Percentiles rank a stretch among this genome's conserved stretches.
Evolutionary conservation across 805 yeast species (phyloP).

Genomic region (Blastobotrys parvus): DNA sequence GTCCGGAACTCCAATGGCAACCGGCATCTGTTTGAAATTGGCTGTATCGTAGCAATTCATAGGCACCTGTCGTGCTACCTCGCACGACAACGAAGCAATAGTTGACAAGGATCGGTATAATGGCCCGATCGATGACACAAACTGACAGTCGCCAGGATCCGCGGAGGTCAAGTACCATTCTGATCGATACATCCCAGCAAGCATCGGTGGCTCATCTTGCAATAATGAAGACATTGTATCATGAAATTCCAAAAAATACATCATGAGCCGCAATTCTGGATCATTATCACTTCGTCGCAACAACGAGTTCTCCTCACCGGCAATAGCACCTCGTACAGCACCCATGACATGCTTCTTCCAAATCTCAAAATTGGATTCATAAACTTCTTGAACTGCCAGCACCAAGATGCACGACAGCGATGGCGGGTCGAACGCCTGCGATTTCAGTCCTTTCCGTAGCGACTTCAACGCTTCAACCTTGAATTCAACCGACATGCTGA

Average conservation of each 20-base stretch:
- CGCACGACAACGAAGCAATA: neutral
- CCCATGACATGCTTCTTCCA: slow-evolving; percentile 15
- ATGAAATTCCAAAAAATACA: slow-evolving; percentile 11
- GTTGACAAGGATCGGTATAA: neutral
- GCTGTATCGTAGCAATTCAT: neutral
- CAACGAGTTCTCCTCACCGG: neutral
- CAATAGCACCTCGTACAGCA: slow-evolving; percentile 8
- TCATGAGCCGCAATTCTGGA: slow-evolving; percentile 3
- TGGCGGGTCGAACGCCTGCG: neutral
- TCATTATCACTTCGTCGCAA: neutral
- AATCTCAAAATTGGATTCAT: slow-evolving; percentile 7
- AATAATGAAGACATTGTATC: slow-evolving; percentile 7
- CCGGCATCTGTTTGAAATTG: neutral
- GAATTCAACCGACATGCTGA: slow-evolving; percentile 6
- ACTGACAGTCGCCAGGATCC: neutral
- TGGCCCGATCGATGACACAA: neutral
- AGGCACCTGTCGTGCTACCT: neutral
- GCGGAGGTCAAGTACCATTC: neutral
- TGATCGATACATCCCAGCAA: neutral
- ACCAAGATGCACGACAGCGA: slow-evolving; percentile 10
- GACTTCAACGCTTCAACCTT: slow-evolving; percentile 10
- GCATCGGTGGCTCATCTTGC: neutral
- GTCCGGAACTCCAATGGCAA: neutral
- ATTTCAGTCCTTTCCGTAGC: slow-evolving; percentile 5
- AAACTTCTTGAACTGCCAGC: slow-evolving; percentile 12